Evolutionary conservation across 2,329 filamentous ascomycete species (phyloP).

Genomic region (Bipolaris gigantea): DNA sequence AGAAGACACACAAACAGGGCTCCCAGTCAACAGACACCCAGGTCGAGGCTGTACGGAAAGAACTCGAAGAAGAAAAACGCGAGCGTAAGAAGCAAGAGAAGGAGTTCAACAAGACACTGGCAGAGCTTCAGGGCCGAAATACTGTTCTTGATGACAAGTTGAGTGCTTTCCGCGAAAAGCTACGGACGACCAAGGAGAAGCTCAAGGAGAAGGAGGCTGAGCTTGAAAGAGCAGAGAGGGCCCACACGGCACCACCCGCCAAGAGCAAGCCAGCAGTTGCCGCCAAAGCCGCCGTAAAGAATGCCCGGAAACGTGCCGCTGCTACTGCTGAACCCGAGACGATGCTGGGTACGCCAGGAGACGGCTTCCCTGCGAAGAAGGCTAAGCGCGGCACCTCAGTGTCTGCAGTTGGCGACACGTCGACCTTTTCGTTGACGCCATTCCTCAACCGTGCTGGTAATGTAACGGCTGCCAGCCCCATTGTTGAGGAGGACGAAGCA

Average conservation of each 20-base stretch:
- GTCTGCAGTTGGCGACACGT: slow-evolving; percentile 77
- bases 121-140: slow-evolving; percentile 64
- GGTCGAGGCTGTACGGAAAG: slow-evolving; percentile 53
- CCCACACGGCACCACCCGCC: slow-evolving; percentile 43
- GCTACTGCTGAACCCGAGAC: slow-evolving; percentile 52
- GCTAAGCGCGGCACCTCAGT: slow-evolving; percentile 54
- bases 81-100: slow-evolving; percentile 57
- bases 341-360: slow-evolving; percentile 53
- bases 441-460: slow-evolving; percentile 78
- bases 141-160: slow-evolving; percentile 71
- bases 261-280: slow-evolving; percentile 36
- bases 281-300: slow-evolving; percentile 44
- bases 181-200: slow-evolving; percentile 70
- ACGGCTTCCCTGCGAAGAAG: slow-evolving; percentile 52
- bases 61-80: slow-evolving; percentile 55
- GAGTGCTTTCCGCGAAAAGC: slow-evolving; percentile 68
- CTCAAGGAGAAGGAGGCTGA: slow-evolving; percentile 66
- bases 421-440: slow-evolving; percentile 89
- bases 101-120: slow-evolving; percentile 58
- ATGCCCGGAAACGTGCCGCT: slow-evolving; percentile 47
- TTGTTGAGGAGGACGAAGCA: slow-evolving; percentile 34
- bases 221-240: slow-evolving; percentile 49
- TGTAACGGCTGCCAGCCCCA: slow-evolving; percentile 53
- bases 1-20: slow-evolving; percentile 42
- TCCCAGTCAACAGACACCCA: slow-evolving; percentile 48